Evolutionary conservation across 2,329 filamentous ascomycete genomes (phyloP).

Genomic region (Penicillium sp.): DNA sequence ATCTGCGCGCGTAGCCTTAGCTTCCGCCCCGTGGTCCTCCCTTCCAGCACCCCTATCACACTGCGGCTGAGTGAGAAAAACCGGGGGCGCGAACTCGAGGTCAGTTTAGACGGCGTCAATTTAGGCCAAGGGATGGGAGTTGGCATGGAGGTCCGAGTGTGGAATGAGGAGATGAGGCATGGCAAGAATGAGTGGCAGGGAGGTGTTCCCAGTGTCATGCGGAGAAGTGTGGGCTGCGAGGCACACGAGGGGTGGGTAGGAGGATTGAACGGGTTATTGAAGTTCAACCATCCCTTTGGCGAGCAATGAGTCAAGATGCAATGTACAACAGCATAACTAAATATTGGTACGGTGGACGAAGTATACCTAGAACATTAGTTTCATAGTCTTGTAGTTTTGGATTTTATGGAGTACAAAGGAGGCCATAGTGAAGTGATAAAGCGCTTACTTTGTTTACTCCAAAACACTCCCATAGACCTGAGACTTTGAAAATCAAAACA

Average conservation of each 20-base stretch:
- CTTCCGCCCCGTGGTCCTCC: constrained; percentile 87
- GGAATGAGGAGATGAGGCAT: constrained; percentile 73
- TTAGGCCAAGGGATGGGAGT: constrained; percentile 64
- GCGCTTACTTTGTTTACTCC: too few relatives aligned
- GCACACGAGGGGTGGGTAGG: constrained; percentile 94
- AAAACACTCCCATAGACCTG: too few relatives aligned
- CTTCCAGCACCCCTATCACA: constrained; percentile 79
- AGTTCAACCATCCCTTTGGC: constrained; percentile 98
- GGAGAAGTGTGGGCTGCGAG: constrained; percentile 55
- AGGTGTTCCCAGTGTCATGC: constrained; percentile 89
- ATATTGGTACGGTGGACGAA: too few relatives aligned
- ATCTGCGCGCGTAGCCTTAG: constrained; percentile 91
- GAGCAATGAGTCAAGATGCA: constrained; percentile 46
- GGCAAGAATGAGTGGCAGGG: constrained; percentile 62
- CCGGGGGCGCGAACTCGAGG: constrained; percentile 71
- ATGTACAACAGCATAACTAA: not conserved
- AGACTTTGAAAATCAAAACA: too few relatives aligned
- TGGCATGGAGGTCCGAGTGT: constrained; percentile 86
- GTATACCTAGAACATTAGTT: not conserved
- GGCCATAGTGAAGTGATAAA: too few relatives aligned
- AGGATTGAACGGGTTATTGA: constrained; percentile 85
- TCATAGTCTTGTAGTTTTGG: too few relatives aligned
- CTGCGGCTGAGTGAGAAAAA: constrained; percentile 81
- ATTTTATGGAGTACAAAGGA: too few relatives aligned
- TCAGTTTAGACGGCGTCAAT: constrained; percentile 76